Evolutionary conservation across 306 rosid genomes (phyloP).

Genomic region (Hylodesmum podocarpum): DNA sequence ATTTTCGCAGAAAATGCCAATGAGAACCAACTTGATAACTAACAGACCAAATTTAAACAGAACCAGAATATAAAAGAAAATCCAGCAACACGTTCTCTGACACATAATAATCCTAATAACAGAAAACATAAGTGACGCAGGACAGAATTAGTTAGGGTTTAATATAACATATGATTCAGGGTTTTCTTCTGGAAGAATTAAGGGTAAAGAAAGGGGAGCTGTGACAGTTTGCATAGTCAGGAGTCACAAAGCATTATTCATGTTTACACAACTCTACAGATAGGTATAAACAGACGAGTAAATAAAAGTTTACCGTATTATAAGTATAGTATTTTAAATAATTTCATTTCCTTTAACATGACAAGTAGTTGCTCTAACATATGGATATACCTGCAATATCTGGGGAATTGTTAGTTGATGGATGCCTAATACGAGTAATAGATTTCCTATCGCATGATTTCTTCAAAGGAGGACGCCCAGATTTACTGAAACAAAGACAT

Average conservation of each 20-base stretch:
- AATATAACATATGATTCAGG: not conserved
- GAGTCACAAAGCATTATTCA: not conserved
- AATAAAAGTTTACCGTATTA: not conserved
- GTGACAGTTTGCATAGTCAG: not conserved
- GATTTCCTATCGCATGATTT: conserved; percentile 69
- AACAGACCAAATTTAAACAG: not conserved
- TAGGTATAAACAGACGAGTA: not conserved
- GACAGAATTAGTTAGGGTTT: not conserved
- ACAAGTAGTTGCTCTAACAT: not conserved
- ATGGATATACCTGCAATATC: conserved; percentile 59
- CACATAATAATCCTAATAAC: not conserved
- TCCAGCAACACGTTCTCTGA: not conserved
- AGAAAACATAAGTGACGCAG: not conserved
- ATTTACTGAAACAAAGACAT: conserved; percentile 63
- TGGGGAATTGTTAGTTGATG: conserved; percentile 47
- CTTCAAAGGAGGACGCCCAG: conserved; percentile 79
- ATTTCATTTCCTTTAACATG: not conserved
- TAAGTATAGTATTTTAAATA: conserved; percentile 13
- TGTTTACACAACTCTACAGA: conserved; percentile 1
- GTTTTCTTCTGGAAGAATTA: conserved; percentile 20
- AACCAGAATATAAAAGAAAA: not conserved
- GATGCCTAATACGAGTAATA: conserved; percentile 50
- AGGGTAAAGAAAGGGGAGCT: conserved; percentile 10
- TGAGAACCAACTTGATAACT: not conserved
- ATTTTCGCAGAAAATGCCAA: conserved; percentile 16